A percentile compares a stretch with the other conserved stretches of the same genome.
These are phyloP conservation scores for Spathaspora hagerdaliae DNA, from an alignment of 805 yeast genomes.

Conservation along the genomic window DNA sequence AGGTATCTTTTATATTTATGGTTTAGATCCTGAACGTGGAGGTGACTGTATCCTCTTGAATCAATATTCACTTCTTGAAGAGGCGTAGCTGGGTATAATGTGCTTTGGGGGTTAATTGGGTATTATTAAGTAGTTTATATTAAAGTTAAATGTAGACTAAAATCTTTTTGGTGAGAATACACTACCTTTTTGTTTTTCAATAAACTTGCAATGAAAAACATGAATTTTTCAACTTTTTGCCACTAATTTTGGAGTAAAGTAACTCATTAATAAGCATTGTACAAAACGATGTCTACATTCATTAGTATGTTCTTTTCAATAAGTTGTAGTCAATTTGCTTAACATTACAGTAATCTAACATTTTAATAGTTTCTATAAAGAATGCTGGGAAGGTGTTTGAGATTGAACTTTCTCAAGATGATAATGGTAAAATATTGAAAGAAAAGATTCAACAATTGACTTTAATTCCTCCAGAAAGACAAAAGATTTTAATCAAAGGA, in stretches of 20 bases:
- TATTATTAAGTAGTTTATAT: not conserved
- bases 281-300: not conserved
- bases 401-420: slow-evolving; percentile 42
- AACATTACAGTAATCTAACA: no score
- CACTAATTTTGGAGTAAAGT: not conserved
- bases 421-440: slow-evolving; percentile 63
- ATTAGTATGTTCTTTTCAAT: not conserved
- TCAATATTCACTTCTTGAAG: slow-evolving; percentile 56
- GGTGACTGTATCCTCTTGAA: slow-evolving; percentile 84
- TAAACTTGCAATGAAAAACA: no score
- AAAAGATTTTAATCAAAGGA: slow-evolving; percentile 84
- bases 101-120: not conserved
- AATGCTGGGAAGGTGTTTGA: slow-evolving; percentile 42
- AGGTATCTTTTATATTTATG: slow-evolving; percentile 79
- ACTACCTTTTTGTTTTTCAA: not conserved
- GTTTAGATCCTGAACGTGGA: slow-evolving; percentile 80
- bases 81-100: slow-evolving; percentile 1
- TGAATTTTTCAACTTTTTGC: not conserved
- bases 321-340: not conserved
- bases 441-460: slow-evolving; percentile 67
- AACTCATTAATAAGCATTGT: no score
- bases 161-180: not conserved
- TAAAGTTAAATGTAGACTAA: no score
- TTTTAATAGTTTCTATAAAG: slow-evolving; percentile 23
- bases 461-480: slow-evolving; percentile 82